A percentile compares a stretch with the other conserved stretches of the same genome.
These are phyloP conservation scores for Mycotypha africana DNA, from an alignment of 371 early-diverging fungal species.

Conservation along the genomic window DNA sequence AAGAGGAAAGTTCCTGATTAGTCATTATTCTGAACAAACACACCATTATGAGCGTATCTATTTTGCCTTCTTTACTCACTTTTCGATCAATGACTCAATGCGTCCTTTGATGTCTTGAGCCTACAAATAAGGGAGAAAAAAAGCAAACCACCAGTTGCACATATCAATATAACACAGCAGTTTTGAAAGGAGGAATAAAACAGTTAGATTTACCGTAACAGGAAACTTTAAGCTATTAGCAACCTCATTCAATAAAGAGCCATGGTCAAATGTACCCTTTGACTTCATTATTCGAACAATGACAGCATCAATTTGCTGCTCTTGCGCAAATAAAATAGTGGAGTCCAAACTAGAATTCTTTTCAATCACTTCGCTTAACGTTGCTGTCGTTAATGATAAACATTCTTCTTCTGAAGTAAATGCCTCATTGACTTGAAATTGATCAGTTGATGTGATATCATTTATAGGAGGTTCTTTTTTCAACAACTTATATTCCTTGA, in stretches of 20 bases:
- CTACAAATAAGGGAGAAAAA: slow-evolving; percentile 20
- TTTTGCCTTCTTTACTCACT: slow-evolving; percentile 16
- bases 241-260: slow-evolving; percentile 67
- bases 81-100: slow-evolving; percentile 86
- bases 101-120: slow-evolving; percentile 79
- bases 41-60: too few relatives aligned
- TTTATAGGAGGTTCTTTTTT: slow-evolving; percentile 50
- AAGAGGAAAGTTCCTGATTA: too few relatives aligned
- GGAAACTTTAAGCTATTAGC: slow-evolving; percentile 73
- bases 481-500: slow-evolving; percentile 74
- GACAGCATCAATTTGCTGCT: slow-evolving; percentile 81
- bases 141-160: not conserved
- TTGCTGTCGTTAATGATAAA: slow-evolving; percentile 83
- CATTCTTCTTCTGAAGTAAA: slow-evolving; percentile 61
- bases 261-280: slow-evolving; percentile 62
- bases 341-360: slow-evolving; percentile 66
- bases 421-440: slow-evolving; percentile 62
- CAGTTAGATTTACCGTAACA: slow-evolving; percentile 58
- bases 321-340: slow-evolving; percentile 69
- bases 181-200: too few relatives aligned
- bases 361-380: slow-evolving; percentile 78
- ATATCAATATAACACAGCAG: not conserved
- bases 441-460: slow-evolving; percentile 53
- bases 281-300: slow-evolving; percentile 94
- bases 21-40: too few relatives aligned